Percentiles rank a stretch among this genome's conserved stretches.
phyloP scores from a whole-genome alignment of 2,329 filamentous ascomycete species.

The Neonectria punicea region DNA sequence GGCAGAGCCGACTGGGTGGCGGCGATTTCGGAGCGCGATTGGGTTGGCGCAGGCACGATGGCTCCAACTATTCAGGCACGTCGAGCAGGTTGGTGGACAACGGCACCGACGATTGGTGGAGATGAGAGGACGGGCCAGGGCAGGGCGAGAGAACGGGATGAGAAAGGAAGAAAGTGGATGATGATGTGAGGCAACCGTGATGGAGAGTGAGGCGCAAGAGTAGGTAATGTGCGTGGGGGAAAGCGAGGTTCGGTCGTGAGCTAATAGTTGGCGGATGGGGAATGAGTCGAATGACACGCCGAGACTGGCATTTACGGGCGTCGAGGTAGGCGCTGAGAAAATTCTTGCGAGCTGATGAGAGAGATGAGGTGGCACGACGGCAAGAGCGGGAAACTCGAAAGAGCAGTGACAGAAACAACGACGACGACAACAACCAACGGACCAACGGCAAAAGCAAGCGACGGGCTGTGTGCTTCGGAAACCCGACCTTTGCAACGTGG shows the following conservation, averaged over 20 bases:
- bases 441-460: not conserved
- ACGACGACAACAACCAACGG: not conserved
- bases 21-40: slow-evolving; percentile 17
- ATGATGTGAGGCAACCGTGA: slow-evolving; percentile 5
- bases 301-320: not conserved
- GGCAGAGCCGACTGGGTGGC: slow-evolving; percentile 16
- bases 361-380: not conserved
- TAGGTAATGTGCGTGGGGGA: slow-evolving; percentile 6
- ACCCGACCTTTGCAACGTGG: not conserved
- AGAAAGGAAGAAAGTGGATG: slow-evolving; percentile 17
- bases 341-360: not conserved
- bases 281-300: not conserved
- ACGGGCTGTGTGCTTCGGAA: not conserved
- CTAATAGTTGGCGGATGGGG: slow-evolving; percentile 1
- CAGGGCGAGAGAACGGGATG: slow-evolving; percentile 5
- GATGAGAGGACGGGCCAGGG: too few species aligned
- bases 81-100: slow-evolving; percentile 4
- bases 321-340: not conserved
- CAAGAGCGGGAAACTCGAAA: not conserved
- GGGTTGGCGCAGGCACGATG: slow-evolving; percentile 13
- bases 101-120: too few species aligned
- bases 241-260: not conserved
- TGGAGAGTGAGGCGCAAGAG: slow-evolving; percentile 4
- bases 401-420: not conserved
- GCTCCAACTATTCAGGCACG: slow-evolving; percentile 11